Conservation (phyloP, 106 monocot genomes). For the Allium cepa region DNA sequence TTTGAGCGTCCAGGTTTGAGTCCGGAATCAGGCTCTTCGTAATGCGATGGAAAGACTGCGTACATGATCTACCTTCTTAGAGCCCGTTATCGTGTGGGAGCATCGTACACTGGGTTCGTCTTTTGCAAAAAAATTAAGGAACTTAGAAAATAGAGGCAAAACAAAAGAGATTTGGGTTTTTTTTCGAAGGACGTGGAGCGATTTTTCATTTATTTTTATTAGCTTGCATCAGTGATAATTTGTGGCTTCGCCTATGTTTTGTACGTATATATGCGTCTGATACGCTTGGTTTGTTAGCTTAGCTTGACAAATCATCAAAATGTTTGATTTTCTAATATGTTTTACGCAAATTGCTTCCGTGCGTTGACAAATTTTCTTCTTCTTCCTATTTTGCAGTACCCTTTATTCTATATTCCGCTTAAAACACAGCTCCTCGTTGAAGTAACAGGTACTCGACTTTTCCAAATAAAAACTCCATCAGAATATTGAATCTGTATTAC, state of each 20-base stretch:
- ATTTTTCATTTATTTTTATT: background rate
- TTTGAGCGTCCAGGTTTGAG: no score
- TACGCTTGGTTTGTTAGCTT: background rate
- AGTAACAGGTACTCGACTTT: background rate
- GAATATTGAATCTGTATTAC: no score
- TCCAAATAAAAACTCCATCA: background rate
- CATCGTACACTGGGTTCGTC: no score
- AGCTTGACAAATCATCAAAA: background rate
- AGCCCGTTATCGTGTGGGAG: no score
- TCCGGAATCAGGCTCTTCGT: no score
- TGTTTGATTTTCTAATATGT: background rate
- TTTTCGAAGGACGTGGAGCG: no score
- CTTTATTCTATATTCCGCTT: slow-evolving; percentile 26
- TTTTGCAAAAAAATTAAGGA: no score
- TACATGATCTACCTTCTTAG: no score
- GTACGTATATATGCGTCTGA: background rate
- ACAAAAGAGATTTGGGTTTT: no score
- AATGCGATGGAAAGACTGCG: no score
- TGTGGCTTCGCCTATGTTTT: background rate
- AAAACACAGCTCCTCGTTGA: slow-evolving; percentile 1
- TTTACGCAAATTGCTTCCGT: background rate
- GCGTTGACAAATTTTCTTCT: background rate
- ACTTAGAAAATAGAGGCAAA: no score
- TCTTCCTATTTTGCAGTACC: slow-evolving; percentile 21
- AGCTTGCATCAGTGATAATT: background rate